Percentiles rank a stretch among this genome's conserved stretches.
These are phyloP conservation scores for Arthroderma uncinatum DNA, from an alignment of 2,329 filamentous ascomycete genomes.

Conservation along the genomic window DNA sequence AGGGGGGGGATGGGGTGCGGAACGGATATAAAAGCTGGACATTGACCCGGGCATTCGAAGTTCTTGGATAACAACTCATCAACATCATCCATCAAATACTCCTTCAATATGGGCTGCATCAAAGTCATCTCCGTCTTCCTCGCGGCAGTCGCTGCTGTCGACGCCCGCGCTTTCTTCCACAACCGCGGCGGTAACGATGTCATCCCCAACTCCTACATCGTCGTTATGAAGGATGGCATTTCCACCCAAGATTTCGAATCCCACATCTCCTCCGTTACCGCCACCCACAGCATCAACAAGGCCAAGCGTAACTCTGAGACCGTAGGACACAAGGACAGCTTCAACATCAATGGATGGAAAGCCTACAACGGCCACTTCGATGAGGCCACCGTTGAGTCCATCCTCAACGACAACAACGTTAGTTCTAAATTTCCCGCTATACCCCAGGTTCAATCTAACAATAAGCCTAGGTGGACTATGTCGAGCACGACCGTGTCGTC, in stretches of 20 bases:
- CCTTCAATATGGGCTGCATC: conserved; percentile 12
- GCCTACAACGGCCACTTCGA: conserved; percentile 13
- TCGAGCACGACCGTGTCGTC: conserved; percentile 14
- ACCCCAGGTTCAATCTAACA: background rate
- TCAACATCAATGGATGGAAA: conserved; percentile 10
- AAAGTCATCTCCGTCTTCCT: conserved; percentile 12
- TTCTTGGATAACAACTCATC: background rate
- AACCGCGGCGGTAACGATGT: conserved; percentile 8
- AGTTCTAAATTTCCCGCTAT: background rate
- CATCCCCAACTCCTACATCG: conserved; percentile 14
- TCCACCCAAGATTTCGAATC: conserved; percentile 9
- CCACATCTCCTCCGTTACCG: conserved; percentile 11
- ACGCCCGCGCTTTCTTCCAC: conserved; percentile 11
- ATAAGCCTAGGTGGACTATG: conserved; percentile 12
- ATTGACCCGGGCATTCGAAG: background rate
- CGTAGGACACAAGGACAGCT: conserved; percentile 9
- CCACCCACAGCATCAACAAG: conserved; percentile 6
- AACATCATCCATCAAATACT: background rate
- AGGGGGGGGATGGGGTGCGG: background rate
- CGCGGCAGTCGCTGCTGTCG: conserved; percentile 8
- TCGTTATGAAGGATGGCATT: conserved; percentile 15
- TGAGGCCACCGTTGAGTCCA: conserved; percentile 11
- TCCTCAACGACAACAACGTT: conserved; percentile 11
- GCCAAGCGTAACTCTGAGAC: conserved; percentile 4
- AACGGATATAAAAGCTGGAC: background rate